These are phyloP conservation scores for Aspergillus cejpii DNA, from an alignment of 2,329 filamentous ascomycete genomes.

Conservation along the genomic window DNA sequence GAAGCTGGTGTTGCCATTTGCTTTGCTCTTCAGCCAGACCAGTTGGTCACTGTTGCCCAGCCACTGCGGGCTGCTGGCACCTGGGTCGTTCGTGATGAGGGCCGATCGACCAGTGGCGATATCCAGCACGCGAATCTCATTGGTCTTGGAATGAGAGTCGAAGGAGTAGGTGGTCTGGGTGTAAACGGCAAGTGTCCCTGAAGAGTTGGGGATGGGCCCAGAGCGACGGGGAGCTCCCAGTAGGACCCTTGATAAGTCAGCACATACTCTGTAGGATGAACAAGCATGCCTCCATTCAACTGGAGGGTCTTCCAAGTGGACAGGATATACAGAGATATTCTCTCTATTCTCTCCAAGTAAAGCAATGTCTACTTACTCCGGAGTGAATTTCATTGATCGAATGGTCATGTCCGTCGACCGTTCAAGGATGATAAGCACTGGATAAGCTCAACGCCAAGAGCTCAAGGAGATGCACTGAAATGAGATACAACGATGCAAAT, in stretches of 20 bases:
- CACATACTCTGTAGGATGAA: background rate
- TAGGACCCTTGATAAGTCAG: conserved; percentile 34
- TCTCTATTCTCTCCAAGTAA: too few relatives aligned
- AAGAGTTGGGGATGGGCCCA: conserved; percentile 40
- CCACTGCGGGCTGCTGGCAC: conserved; percentile 44
- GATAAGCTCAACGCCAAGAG: conserved; percentile 17
- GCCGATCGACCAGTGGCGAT: conserved; percentile 37
- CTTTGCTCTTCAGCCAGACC: conserved; percentile 42
- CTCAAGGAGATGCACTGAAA: conserved; percentile 10
- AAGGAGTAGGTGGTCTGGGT: conserved; percentile 47
- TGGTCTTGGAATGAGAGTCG: conserved; percentile 43
- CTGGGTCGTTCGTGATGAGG: conserved; percentile 41
- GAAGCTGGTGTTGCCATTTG: conserved; percentile 44
- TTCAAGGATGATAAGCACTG: conserved; percentile 7
- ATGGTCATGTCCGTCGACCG: conserved; percentile 37
- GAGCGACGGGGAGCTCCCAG: conserved; percentile 44
- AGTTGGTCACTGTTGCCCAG: conserved; percentile 39
- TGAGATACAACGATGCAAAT: background rate
- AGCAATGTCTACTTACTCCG: conserved; percentile 29
- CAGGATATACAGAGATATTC: background rate
- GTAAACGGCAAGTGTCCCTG: conserved; percentile 44
- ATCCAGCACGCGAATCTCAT: conserved; percentile 43
- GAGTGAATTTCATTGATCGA: conserved; percentile 38
- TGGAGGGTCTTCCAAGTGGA: background rate
- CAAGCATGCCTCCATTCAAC: background rate